Evolutionary conservation across 2,329 filamentous ascomycete genomes (phyloP), one percentile per base, ranked within the genome.

Genomic region (Aaosphaeria arxii): DNA sequence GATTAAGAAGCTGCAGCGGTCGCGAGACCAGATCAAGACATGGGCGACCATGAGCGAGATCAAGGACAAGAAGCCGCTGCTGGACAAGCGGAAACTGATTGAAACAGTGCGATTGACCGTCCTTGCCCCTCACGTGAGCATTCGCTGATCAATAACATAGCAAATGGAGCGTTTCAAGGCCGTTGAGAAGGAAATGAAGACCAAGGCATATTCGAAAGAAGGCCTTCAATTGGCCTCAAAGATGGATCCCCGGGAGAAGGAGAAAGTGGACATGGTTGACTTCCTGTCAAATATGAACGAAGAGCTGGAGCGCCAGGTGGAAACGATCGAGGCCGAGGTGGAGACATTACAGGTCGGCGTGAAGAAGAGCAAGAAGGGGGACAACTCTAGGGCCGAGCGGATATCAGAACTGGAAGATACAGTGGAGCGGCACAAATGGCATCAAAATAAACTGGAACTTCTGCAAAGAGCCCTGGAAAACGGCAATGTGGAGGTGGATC

Each of bases 181-280:
- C n/a, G 94, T 99, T 45, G 94, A 99, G 74, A 99, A 99, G 79
- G 94, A 96, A 66, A 97, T 99, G 94, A 99, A 99, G 80, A 99
- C 94, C 48, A 99, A 99, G 74, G 94, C 94, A 52, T 99, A 96
- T 75, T 97, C 94, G 53, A 97, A 99, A 78, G 94, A 97, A 74
- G 94, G 94, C 40, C 77, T 99, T 56, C 94, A 89, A 55, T 89
- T 92, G 45, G 90, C 91, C 29, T 86, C 90, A 44, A 95, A 95
- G 73, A 81, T 97, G 55, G 94, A 99, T 74, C 94, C 94, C n/a
- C 95, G 91, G 70, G 94, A 97, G 71, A 90, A 95, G 71, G 92
- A 95, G 69, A 95, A 96, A 74, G 79, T 88, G 53, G 92, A 97
- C 62, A 81, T 88, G 30, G 84, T 86, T 74, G 87, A 96, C 48